Evolutionary conservation across 2,329 filamentous ascomycete genomes (phyloP), one percentile per base, ranked within the genome.

Genomic region (Scedosporium apiospermum): DNA sequence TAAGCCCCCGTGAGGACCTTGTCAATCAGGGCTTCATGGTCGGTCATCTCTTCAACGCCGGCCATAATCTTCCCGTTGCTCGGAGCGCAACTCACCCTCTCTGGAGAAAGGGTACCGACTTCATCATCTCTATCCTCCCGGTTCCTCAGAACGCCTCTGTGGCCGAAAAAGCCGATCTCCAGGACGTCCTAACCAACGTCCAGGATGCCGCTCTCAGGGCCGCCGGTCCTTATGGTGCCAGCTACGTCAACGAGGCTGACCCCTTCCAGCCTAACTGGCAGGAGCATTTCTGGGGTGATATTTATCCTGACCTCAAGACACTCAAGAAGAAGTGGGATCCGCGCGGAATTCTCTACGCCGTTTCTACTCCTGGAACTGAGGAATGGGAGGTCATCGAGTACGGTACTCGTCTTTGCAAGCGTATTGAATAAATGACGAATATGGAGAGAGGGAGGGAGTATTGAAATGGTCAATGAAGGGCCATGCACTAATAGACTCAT

Each of bases 241-340:
- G 75, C 6, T 81, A 81, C 65, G 67, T 80, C 63, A 81, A 79
- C 65, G 79, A 62, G 71, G 74, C 70, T 4, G 71, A 77, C 55
- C 67, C 71, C 2, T 71, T 70, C 30, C 71, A 74, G 63, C 69
- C 69, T 0, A 67, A 77, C 61, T 78, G 71, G 69, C 69, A 76
- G 63, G 64, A 72, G 12, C 66, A 67, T 18, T 78, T 78, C 68
- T 79, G 73, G 69, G 77, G 77, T 10, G 66, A 63, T 7, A 73
- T 75, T 61, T 78, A 78, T 59, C 66, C 68, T 0, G 65, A 60
- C 3, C 66, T 78, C 55, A 63, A 71, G 23, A 60, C 62, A 4
- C 69, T 81, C 27, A 79, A 80, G 69, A 66, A 74, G 57, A 76
- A 73, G 65, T 81, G 75, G 68, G 80, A 80, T 68, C 70, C 74